Percentiles rank a stretch among this genome's conserved stretches.
These are phyloP conservation scores for Daphne laureola DNA, from an alignment of 441 rosid genomes.

Conservation along the genomic window DNA sequence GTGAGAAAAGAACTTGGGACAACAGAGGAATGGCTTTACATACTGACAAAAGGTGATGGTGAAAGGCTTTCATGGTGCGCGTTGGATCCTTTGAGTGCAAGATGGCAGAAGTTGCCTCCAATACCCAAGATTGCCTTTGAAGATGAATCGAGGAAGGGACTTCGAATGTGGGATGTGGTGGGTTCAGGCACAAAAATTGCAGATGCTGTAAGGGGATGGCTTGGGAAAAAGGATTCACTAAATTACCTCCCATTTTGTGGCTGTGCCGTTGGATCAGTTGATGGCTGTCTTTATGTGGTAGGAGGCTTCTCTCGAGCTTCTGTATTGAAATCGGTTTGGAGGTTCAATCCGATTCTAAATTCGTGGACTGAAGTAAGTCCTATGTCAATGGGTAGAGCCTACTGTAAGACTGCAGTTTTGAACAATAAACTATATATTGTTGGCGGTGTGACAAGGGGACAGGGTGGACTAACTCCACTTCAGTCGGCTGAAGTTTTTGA, in stretches of 20 bases:
- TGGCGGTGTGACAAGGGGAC: slow-evolving; percentile 69
- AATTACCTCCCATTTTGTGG: slow-evolving; percentile 69
- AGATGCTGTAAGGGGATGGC: slow-evolving; percentile 56
- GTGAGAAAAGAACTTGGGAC: slow-evolving; percentile 61
- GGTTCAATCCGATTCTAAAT: slow-evolving; percentile 57
- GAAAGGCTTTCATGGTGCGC: slow-evolving; percentile 68
- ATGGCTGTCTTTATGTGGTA: slow-evolving; percentile 68
- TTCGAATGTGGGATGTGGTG: slow-evolving; percentile 30
- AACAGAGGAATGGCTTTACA: slow-evolving; percentile 79
- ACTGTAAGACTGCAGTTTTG: slow-evolving; percentile 65
- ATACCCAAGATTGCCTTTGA: slow-evolving; percentile 43
- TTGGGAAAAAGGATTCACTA: slow-evolving; percentile 44
- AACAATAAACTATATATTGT: slow-evolving; percentile 71
- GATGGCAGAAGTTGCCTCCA: slow-evolving; percentile 80
- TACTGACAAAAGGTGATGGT: slow-evolving; percentile 59
- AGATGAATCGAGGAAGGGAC: slow-evolving; percentile 35
- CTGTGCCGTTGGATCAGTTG: slow-evolving; percentile 57
- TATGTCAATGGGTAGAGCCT: slow-evolving; percentile 71
- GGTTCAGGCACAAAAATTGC: slow-evolving; percentile 42
- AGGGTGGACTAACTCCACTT: slow-evolving; percentile 62
- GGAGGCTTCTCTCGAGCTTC: slow-evolving; percentile 70
- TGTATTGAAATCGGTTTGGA: slow-evolving; percentile 56
- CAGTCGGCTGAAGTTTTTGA: slow-evolving; percentile 87
- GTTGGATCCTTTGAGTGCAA: slow-evolving; percentile 62
- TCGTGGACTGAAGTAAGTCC: slow-evolving; percentile 61